Evolutionary conservation across 345 rosid species (phyloP), one percentile per base, ranked within the genome.

Genomic region (Abelmoschus esculentus): DNA sequence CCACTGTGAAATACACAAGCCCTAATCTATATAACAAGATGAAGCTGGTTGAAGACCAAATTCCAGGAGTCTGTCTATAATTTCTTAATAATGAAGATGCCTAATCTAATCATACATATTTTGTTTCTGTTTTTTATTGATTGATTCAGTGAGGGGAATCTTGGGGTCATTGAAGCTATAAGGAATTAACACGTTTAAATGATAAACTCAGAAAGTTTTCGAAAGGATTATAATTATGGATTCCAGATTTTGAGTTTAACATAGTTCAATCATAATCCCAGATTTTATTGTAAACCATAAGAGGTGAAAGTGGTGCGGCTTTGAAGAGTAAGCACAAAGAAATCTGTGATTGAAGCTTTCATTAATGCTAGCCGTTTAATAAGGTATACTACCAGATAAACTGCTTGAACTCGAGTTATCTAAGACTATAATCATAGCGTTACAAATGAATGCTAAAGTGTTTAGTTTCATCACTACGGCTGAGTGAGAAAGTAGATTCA

Each of bases 361-460:
- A 38, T 38, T 38, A 38, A 38, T 38, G 2, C 42, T 38, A 38
- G 2, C 42, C 42, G 9, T 7, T 38, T 38, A 38, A 38, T 38
- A 38, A 38, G 7, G 10, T 38, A 38, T 38, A 38, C 2, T 2
- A 38, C 10, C 42, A 38, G 10, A 38, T 38, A 38, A 38, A 38
- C 2, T 38, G 42, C 7, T 38, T 38, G 42, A 46, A 46, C 52
- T 10, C 52, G 50, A 15, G 50, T 38, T 1, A 1, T 38, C 42
- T 38, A 38, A 38, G 5, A 47, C 52, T 6, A 47, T 3, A 47
- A 47, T 14, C 52, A 0, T 49, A 49, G 26, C 8, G 17, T 34
- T 75, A 86, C 79, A 86, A 50, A 9, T 71, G 83, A 72, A 89
- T 76, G 65, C 80, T 82, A 56, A 87, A 78, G 73, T 89, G 92